Evolutionary conservation across 108 stramenopile genomes (phyloP).

Genomic region (Conticribra guillardii): DNA sequence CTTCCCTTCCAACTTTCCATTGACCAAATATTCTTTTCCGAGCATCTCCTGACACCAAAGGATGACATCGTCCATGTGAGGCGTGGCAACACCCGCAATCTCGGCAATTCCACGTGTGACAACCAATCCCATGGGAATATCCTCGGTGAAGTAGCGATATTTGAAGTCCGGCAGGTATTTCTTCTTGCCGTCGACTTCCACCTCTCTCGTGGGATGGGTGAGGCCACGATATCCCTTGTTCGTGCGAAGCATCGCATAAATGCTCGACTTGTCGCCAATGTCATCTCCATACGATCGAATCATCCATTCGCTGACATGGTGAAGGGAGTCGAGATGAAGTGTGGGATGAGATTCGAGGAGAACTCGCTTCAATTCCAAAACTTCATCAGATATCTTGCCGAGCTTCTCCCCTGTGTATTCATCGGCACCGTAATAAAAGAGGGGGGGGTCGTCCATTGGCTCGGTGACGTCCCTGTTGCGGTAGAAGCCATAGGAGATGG

Average conservation of each 20-base stretch:
- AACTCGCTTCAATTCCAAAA: constrained; percentile 40
- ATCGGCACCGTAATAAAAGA: constrained; percentile 61
- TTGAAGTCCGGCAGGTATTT: constrained; percentile 65
- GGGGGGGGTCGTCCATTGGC: constrained; percentile 60
- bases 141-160: constrained; percentile 68
- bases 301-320: constrained; percentile 65
- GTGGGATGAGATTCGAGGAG: constrained; percentile 48
- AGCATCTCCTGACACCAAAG: constrained; percentile 61
- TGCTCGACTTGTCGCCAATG: constrained; percentile 57
- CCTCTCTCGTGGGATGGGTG: constrained; percentile 53
- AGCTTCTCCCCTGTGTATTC: constrained; percentile 63
- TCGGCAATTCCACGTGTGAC: constrained; percentile 66
- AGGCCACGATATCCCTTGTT: constrained; percentile 68
- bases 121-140: constrained; percentile 61
- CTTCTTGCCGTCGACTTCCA: constrained; percentile 22
- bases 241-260: constrained; percentile 56
- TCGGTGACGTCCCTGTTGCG: constrained; percentile 45
- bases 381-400: constrained; percentile 50
- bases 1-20: constrained; percentile 51
- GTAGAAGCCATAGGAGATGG: constrained; percentile 59
- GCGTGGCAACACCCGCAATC: constrained; percentile 59
- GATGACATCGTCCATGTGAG: constrained; percentile 61
- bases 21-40: constrained; percentile 58
- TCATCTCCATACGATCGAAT: constrained; percentile 55
- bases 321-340: constrained; percentile 33